Percentiles rank a stretch among this genome's conserved stretches.
Evolutionary conservation across 1,139 yeast species (phyloP).

Genomic region (Suhomyces choctaworum): DNA sequence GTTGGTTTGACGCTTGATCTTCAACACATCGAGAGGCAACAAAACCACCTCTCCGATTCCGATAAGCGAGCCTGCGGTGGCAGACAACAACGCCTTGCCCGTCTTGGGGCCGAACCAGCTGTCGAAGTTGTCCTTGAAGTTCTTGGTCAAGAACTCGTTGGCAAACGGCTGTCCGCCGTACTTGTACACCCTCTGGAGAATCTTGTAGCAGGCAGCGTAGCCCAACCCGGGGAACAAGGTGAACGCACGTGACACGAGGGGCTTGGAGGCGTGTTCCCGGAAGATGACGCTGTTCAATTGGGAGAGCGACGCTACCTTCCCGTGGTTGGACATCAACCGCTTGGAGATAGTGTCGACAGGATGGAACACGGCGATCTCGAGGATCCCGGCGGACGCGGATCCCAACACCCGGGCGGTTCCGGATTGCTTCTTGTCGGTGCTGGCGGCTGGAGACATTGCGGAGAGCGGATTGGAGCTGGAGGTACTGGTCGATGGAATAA

Average conservation of each 20-base stretch:
- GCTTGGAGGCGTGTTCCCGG: conserved; percentile 74
- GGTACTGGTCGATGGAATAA: too few species aligned
- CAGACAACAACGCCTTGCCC: conserved; percentile 94
- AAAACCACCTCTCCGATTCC: conserved; percentile 98
- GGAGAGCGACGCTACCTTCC: conserved; percentile 59
- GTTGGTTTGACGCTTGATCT: conserved; percentile 98
- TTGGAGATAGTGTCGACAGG: conserved; percentile 98
- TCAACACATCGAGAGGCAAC: conserved; percentile 92
- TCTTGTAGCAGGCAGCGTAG: conserved; percentile 96
- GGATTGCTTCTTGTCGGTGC: conserved; percentile 78
- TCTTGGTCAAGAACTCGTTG: conserved; percentile 80
- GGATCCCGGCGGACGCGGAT: conserved; percentile 95
- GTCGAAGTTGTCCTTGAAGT: conserved; percentile 73
- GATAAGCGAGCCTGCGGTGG: conserved; percentile 94
- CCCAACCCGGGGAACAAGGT: conserved; percentile 97
- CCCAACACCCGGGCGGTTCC: conserved; percentile 91
- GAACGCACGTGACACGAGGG: conserved; percentile 68
- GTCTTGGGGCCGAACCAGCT: conserved; percentile 84
- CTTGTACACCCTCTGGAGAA: conserved; percentile 95
- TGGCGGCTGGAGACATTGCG: conserved; percentile 52
- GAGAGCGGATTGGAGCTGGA: too few species aligned
- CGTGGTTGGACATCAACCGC: conserved; percentile 94
- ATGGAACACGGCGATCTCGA: conserved; percentile 95
- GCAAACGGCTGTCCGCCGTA: conserved; percentile 99
- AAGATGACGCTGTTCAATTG: conserved; percentile 86